Conservation (phyloP, 2,329 filamentous ascomycete species). For the Diplocarpon rosae region DNA sequence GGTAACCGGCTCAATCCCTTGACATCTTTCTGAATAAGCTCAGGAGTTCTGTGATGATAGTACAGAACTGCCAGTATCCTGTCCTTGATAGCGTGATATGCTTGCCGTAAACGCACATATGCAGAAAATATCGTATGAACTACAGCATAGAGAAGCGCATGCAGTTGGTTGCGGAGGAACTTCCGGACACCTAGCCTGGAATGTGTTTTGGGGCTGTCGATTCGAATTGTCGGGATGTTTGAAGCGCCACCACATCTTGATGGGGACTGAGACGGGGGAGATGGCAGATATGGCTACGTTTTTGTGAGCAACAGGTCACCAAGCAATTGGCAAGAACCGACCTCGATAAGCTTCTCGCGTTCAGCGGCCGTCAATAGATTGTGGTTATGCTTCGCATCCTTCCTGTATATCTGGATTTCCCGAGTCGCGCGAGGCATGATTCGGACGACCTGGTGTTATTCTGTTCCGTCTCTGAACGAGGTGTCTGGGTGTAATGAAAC, state of each 20-base stretch:
- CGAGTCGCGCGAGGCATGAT: conserved; percentile 21
- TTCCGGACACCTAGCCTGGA: conserved; percentile 45
- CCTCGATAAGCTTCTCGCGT: conserved; percentile 36
- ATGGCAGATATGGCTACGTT: conserved; percentile 26
- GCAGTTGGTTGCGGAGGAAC: conserved; percentile 50
- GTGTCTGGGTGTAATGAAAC: not conserved
- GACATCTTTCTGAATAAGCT: conserved; percentile 83
- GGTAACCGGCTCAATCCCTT: conserved; percentile 63
- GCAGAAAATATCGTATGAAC: conserved; percentile 78
- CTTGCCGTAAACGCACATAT: conserved; percentile 71
- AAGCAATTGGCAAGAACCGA: conserved; percentile 17
- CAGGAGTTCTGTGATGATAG: conserved; percentile 92
- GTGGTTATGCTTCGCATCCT: conserved; percentile 34
- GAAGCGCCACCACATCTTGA: conserved; percentile 19
- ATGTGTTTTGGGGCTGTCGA: conserved; percentile 19
- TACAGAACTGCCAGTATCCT: conserved; percentile 72
- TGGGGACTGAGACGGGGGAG: conserved; percentile 17
- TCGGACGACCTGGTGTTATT: not conserved
- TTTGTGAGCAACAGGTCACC: conserved; percentile 11
- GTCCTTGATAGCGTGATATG: conserved; percentile 68
- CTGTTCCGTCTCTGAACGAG: not conserved
- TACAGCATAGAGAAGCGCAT: conserved; percentile 55
- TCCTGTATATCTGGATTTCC: conserved; percentile 34
- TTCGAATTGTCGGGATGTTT: conserved; percentile 17
- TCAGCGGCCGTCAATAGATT: conserved; percentile 33